Conservation (phyloP, 345 rosid genomes). For the Syzygium aromaticum region DNA sequence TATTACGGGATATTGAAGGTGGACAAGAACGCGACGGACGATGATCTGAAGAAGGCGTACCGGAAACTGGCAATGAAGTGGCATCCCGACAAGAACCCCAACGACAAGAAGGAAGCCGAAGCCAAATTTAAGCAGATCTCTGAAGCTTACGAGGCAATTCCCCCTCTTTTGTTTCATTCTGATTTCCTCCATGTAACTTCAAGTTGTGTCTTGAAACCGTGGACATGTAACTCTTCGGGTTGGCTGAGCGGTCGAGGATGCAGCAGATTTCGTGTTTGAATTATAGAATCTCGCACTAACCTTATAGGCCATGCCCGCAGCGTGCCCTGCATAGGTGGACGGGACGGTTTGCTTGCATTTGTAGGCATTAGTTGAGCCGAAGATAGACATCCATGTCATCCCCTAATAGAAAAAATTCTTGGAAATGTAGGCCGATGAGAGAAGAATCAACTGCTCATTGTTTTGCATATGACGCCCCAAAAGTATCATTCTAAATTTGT, state of each 20-base stretch:
- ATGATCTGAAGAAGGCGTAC: constrained; percentile 83
- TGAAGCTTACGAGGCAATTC: constrained; percentile 81
- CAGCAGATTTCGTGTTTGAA: neutral
- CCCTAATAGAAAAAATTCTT: neutral
- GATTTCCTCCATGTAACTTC: neutral
- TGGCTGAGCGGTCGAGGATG: neutral
- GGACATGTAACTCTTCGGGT: neutral
- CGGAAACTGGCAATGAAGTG: constrained; percentile 92
- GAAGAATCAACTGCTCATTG: neutral
- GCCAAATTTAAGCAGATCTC: constrained; percentile 94
- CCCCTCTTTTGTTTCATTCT: neutral
- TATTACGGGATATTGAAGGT: constrained; percentile 73
- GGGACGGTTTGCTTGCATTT: neutral
- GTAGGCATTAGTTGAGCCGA: neutral
- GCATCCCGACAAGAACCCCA: constrained; percentile 96
- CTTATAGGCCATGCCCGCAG: neutral
- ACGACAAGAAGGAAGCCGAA: constrained; percentile 77
- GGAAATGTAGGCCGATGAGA: neutral
- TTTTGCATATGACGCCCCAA: neutral
- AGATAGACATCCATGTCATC: no score
- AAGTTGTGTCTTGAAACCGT: neutral
- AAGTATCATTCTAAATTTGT: neutral
- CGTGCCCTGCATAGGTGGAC: neutral
- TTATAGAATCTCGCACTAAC: neutral
- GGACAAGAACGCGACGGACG: constrained; percentile 69